Evolutionary conservation across 2,329 filamentous ascomycete genomes (phyloP), one percentile per base, ranked within the genome.

Genomic region (Botrytis sinoallii): DNA sequence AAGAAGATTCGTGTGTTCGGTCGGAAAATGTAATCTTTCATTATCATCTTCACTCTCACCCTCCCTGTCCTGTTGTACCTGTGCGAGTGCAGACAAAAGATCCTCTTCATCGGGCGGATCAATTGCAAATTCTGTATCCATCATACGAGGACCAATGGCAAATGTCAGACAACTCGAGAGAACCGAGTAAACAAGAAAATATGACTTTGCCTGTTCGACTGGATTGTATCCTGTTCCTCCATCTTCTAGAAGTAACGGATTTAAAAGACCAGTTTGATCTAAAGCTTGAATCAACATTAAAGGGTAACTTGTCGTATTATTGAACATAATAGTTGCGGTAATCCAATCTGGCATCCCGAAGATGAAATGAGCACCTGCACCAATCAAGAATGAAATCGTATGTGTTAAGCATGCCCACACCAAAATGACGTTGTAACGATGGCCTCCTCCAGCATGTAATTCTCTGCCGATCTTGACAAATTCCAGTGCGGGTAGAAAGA

Each of bases 121-220:
- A 0, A 84, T 82, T 1, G 79, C 80, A 69, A 83, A 79, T 73
- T 84, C 83, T 0, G 79, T 81, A 75, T 88, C 86, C 65, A 92
- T 84, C 57, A 92, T 82, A 20, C 85, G 83, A 0, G 90, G 89
- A 0, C 89, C 90, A 4, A 92, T 82, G 0, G 88, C 88, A 79
- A 92, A 92, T 0, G 89, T 91, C 74, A 92, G 81, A 70, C 86
- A 88, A 77, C 89, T 91, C 60, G 85, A 86, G 16, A 92, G 84
- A 72, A 90, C 91, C 5, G 89, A 86, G 76, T 89, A 91, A 74
- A 92, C 86, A 5, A 92, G 82, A 78, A 92, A 91, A 80, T 91
- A 92, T 22, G 87, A 88, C 78, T 91, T 88, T 10, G 89, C 89
- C 16, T 90, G 84, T 71, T 87, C 85, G 20, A 91, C 83, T 0